phyloP scores from a whole-genome alignment of 2,329 filamentous ascomycete species.

The Penicillium sp. region DNA sequence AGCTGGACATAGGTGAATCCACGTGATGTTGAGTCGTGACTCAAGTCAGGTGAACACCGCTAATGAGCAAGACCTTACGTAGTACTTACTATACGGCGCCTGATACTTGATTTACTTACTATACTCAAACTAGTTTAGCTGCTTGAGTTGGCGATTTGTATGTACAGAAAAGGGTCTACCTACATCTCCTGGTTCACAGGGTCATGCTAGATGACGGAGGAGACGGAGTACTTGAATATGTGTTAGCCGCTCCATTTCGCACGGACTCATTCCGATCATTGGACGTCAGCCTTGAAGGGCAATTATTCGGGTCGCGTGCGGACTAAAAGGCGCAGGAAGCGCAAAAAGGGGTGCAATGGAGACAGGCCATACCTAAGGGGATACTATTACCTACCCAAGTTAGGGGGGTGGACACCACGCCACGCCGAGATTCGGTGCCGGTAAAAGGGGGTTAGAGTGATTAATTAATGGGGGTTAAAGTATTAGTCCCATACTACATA shows the following conservation, averaged over 20 bases:
- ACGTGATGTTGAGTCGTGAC: not conserved
- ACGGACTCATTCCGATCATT: slow-evolving; percentile 18
- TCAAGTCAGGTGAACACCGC: not conserved
- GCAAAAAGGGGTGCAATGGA: slow-evolving; percentile 6
- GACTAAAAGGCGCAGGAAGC: slow-evolving; percentile 10
- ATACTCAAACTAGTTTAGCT: not conserved
- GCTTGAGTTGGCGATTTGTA: not conserved
- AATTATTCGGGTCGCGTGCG: slow-evolving; percentile 5
- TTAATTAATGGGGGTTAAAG: not conserved
- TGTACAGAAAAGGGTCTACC: not conserved
- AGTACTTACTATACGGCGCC: not conserved
- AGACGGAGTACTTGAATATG: not conserved
- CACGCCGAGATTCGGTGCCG: slow-evolving; percentile 6
- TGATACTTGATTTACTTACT: not conserved
- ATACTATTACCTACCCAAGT: not conserved
- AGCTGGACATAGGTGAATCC: not conserved
- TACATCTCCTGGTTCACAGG: not conserved
- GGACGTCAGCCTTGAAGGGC: slow-evolving; percentile 6
- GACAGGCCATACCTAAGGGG: not conserved
- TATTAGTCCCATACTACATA: not conserved
- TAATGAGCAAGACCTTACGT: not conserved
- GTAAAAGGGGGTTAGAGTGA: not conserved
- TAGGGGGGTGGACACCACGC: not conserved
- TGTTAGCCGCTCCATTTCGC: slow-evolving; percentile 5
- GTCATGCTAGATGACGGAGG: not conserved